A percentile compares a stretch with the other conserved stretches of the same genome.
phyloP scores from a whole-genome alignment of 2,329 filamentous ascomycete species.

The Sordariomycetes sp. region DNA sequence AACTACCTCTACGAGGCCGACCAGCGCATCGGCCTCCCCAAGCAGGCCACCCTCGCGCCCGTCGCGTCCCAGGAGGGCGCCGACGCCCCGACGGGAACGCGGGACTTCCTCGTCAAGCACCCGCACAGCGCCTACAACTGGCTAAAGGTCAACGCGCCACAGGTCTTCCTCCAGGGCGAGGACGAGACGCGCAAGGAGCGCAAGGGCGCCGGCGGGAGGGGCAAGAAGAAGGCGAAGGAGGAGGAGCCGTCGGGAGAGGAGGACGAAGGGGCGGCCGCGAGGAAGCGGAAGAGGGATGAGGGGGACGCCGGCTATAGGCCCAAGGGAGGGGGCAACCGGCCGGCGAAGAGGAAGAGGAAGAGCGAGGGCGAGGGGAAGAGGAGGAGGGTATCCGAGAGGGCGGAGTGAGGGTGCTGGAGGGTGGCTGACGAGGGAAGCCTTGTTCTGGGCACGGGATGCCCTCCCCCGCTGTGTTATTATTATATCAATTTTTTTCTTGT shows the following conservation, averaged over 20 bases:
- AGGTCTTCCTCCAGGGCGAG: constrained; percentile 62
- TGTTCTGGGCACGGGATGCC: too few relatives aligned
- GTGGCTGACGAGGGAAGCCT: not conserved
- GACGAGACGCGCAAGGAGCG: constrained; percentile 25
- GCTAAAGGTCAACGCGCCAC: constrained; percentile 75
- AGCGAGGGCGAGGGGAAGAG: constrained; percentile 33
- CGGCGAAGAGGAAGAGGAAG: constrained; percentile 45
- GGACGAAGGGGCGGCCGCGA: not conserved
- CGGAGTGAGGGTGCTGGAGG: not conserved
- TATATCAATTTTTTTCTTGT: too few relatives aligned
- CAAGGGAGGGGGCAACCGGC: constrained; percentile 19
- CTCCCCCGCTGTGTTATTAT: too few relatives aligned
- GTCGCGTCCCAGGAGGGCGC: not conserved
- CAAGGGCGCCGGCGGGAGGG: not conserved
- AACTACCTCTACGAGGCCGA: constrained; percentile 63
- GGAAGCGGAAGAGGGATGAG: constrained; percentile 10
- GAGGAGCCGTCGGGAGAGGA: not conserved
- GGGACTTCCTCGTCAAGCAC: constrained; percentile 43
- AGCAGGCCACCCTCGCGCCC: constrained; percentile 40
- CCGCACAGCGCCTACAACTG: constrained; percentile 93
- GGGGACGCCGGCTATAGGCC: constrained; percentile 5
- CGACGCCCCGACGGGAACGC: constrained; percentile 21
- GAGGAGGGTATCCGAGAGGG: constrained; percentile 9
- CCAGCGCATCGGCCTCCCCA: constrained; percentile 29
- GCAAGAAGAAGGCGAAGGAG: not conserved